Evolutionary conservation across 495 filamentous ascomycete species (phyloP).

Genomic region (Penicillium canescens): DNA sequence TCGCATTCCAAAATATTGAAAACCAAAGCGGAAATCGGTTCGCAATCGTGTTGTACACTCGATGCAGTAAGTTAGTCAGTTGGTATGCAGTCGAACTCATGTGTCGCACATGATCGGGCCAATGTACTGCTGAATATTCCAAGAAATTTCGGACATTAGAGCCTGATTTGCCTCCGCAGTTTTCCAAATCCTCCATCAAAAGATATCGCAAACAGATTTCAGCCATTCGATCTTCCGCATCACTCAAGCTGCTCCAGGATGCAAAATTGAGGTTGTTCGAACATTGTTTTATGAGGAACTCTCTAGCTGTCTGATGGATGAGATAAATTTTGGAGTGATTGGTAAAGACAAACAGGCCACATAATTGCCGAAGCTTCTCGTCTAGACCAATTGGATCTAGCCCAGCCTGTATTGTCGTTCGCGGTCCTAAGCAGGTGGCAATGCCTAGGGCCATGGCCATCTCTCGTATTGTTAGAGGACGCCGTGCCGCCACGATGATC

Average conservation of each 20-base stretch:
- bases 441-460: slow-evolving; percentile 40
- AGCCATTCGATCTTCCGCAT: slow-evolving; percentile 17
- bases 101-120: slow-evolving; percentile 18
- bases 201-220: slow-evolving; percentile 26
- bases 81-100: not conserved
- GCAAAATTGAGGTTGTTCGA: no score
- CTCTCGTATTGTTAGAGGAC: slow-evolving; percentile 37
- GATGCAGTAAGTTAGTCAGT: no score
- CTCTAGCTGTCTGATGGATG: slow-evolving; percentile 34
- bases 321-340: slow-evolving; percentile 38
- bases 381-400: slow-evolving; percentile 15
- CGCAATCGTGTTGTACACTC: no score
- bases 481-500: slow-evolving; percentile 34
- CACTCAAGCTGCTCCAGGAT: slow-evolving; percentile 10
- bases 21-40: no score
- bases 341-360: slow-evolving; percentile 40
- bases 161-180: slow-evolving; percentile 29
- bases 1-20: no score
- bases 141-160: slow-evolving; percentile 9
- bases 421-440: slow-evolving; percentile 9
- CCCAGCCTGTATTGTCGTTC: slow-evolving; percentile 24
- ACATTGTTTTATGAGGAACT: slow-evolving; percentile 15
- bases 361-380: slow-evolving; percentile 29
- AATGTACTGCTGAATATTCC: slow-evolving; percentile 19
- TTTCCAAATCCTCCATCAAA: slow-evolving; percentile 17